These are phyloP conservation scores for Xanthoconium purpureum DNA, from an alignment of 768 basidiomycete species.

Conservation along the genomic window DNA sequence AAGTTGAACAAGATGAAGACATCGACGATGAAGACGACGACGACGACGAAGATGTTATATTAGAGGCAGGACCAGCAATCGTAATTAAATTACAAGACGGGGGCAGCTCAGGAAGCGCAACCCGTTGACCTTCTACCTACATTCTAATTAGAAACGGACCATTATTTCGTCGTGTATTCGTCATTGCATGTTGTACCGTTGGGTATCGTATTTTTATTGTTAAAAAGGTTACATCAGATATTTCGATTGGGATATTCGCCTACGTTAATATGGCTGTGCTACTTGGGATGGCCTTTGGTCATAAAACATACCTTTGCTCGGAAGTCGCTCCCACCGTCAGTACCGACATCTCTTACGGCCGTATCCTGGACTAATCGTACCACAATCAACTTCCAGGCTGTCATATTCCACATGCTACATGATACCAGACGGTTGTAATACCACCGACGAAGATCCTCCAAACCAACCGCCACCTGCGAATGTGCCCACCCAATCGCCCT, in stretches of 20 bases:
- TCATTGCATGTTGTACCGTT: conserved; percentile 10
- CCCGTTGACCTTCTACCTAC: conserved; percentile 15
- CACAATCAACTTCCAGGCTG: not conserved
- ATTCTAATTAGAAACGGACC: conserved; percentile 3
- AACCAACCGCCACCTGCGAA: conserved; percentile 14
- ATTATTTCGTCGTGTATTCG: conserved; percentile 18
- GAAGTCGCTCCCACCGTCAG: conserved; percentile 4
- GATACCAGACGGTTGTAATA: conserved; percentile 21
- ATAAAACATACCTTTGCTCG: not conserved
- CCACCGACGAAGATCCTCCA: conserved; percentile 8
- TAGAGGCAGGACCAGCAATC: conserved; percentile 71
- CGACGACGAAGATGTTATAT: conserved; percentile 66
- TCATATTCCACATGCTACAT: conserved; percentile 29
- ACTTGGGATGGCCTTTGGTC: not conserved
- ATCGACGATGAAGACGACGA: conserved; percentile 63
- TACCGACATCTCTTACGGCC: not conserved
- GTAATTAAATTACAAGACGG: conserved; percentile 37
- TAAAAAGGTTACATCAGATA: not conserved
- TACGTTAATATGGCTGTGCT: not conserved
- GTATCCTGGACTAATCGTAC: not conserved
- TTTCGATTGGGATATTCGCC: not conserved
- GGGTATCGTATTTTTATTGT: conserved; percentile 1
- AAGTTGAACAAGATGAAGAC: conserved; percentile 57
- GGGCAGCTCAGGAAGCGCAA: conserved; percentile 23
- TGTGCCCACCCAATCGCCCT: conserved; percentile 16